Percentiles rank a stretch among this genome's conserved stretches.
Conservation (phyloP, 1,139 yeast species). For the Candida sp. region DNA sequence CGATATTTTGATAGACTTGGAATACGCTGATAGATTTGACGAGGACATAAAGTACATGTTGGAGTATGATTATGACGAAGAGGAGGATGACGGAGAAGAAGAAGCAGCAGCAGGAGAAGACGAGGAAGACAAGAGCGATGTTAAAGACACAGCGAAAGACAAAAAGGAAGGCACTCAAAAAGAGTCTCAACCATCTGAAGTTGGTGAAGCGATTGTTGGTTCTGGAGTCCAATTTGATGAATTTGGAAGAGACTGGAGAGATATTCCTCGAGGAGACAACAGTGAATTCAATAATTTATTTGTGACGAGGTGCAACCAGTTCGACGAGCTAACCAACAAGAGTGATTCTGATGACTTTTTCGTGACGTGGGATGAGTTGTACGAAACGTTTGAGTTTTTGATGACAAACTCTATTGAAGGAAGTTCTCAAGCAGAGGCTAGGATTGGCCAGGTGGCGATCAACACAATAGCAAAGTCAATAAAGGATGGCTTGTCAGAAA, state of each 20-base stretch:
- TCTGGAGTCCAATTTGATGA: slow-evolving; percentile 53
- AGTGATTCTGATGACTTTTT: slow-evolving; percentile 32
- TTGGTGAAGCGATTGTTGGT: slow-evolving; percentile 1
- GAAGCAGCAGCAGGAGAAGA: slow-evolving; percentile 19
- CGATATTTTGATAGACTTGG: slow-evolving; percentile 58
- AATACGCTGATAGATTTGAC: slow-evolving; percentile 70
- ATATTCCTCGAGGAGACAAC: slow-evolving; percentile 64
- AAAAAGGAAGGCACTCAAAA: slow-evolving; percentile 3
- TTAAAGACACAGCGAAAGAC: background rate
- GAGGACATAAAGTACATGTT: slow-evolving; percentile 77
- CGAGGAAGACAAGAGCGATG: slow-evolving; percentile 7
- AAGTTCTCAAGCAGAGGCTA: slow-evolving; percentile 29
- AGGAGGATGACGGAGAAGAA: slow-evolving; percentile 36
- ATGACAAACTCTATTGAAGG: slow-evolving; percentile 29
- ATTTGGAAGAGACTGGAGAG: slow-evolving; percentile 71
- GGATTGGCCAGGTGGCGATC: slow-evolving; percentile 44
- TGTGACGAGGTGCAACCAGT: slow-evolving; percentile 19
- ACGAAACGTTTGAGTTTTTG: slow-evolving; percentile 31
- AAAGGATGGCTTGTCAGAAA: slow-evolving; percentile 28
- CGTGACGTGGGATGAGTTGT: slow-evolving; percentile 33
- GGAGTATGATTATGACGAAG: slow-evolving; percentile 54
- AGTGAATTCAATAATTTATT: slow-evolving; percentile 23
- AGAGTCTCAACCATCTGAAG: slow-evolving; percentile 11
- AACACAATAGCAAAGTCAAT: slow-evolving; percentile 58
- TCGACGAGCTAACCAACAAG: slow-evolving; percentile 20